Evolutionary conservation across 1,284 basidiomycete genomes (phyloP).

Genomic region (Leccinum glutinopallens): DNA sequence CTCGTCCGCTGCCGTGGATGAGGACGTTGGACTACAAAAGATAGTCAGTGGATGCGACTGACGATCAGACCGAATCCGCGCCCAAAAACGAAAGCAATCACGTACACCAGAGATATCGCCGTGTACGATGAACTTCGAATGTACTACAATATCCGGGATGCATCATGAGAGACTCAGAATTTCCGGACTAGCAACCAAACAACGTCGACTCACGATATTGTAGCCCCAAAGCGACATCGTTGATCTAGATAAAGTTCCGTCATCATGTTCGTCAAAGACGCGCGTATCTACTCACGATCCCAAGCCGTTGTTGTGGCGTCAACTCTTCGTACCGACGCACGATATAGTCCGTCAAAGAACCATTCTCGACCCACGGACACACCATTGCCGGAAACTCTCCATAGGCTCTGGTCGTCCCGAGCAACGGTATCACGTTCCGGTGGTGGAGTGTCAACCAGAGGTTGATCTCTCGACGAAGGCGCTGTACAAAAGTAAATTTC

Average conservation of each 20-base stretch:
- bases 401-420: constrained; percentile 28
- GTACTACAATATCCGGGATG: constrained; percentile 19
- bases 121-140: constrained; percentile 26
- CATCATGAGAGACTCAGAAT: background rate
- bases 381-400: constrained; percentile 32
- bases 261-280: background rate
- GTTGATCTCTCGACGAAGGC: constrained; percentile 31
- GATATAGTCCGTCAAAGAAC: constrained; percentile 24
- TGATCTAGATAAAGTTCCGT: constrained; percentile 17
- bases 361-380: constrained; percentile 32
- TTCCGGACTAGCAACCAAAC: background rate
- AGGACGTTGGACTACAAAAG: constrained; percentile 27
- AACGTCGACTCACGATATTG: constrained; percentile 26
- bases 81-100: background rate
- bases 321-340: constrained; percentile 11
- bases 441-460: constrained; percentile 30
- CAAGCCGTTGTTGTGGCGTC: constrained; percentile 16
- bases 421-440: constrained; percentile 28
- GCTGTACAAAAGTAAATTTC: constrained; percentile 15
- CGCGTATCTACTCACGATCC: constrained; percentile 19
- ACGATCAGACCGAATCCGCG: background rate
- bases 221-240: constrained; percentile 31
- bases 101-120: constrained; percentile 36
- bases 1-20: constrained; percentile 22
- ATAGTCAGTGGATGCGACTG: background rate